A percentile compares a stretch with the other conserved stretches of the same genome.
Evolutionary conservation across 176 grass and related monocot genomes (phyloP).

Genomic region (Pontederia paniculata): DNA sequence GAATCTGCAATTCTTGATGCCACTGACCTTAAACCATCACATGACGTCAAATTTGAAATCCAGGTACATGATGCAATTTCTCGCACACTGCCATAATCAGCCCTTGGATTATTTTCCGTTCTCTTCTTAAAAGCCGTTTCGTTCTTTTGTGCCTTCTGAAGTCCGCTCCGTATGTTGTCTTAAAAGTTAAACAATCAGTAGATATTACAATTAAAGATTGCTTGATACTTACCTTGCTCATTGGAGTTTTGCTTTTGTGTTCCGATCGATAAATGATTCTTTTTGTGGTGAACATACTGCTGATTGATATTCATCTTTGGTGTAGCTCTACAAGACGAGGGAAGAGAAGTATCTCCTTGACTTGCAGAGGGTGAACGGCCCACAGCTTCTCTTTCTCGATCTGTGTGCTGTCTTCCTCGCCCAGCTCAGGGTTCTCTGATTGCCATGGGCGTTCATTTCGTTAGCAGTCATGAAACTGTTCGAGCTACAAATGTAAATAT

Average conservation of each 20-base stretch:
- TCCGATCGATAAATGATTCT: not conserved
- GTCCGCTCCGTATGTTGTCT: no score
- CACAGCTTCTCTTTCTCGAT: constrained; percentile 70
- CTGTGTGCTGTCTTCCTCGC: constrained; percentile 63
- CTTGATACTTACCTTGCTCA: no score
- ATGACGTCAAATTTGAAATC: constrained; percentile 75
- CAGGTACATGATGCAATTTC: constrained; percentile 38
- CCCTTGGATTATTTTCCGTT: not conserved
- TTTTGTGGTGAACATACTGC: not conserved
- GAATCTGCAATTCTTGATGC: constrained; percentile 50
- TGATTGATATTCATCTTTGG: not conserved
- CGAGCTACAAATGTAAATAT: no score
- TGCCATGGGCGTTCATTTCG: no score
- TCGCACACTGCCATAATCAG: not conserved
- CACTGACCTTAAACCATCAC: constrained; percentile 13
- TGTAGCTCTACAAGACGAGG: constrained; percentile 83
- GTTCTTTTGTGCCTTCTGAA: not conserved
- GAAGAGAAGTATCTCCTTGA: constrained; percentile 84
- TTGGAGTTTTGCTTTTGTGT: not conserved
- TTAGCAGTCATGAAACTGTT: no score
- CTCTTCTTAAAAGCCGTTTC: not conserved
- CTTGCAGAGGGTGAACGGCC: constrained; percentile 57
- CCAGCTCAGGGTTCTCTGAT: constrained; percentile 69
- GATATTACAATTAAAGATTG: no score
- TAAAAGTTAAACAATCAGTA: no score